Evolutionary conservation across 192 early-diverging fungal genomes (phyloP), one percentile per base, ranked within the genome.

Genomic region (Coemansia sp.): DNA sequence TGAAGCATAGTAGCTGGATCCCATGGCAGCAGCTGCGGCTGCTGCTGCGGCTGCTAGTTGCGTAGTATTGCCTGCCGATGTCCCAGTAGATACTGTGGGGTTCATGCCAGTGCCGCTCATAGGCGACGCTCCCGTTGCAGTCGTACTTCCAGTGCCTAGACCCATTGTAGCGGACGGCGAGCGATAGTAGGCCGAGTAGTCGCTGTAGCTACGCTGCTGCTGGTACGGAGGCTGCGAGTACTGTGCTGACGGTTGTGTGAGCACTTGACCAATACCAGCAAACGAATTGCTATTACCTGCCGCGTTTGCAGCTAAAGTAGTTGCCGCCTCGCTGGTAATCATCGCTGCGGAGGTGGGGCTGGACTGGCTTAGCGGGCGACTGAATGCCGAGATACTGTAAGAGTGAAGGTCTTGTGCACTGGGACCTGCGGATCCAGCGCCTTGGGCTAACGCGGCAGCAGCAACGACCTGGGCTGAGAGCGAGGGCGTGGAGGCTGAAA

Each of bases 361-460:
- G 10, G 66, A 31, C 67, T 75, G 75, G 23, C 62, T 68, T 3
- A 83, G 70, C 45, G 80, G 80, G 2, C 80, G 69, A 36, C 76
- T 83, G 39, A 83, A 74, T 14, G 80, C 75, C 42, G 80, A 83
- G n/a, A 83, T 72, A 37, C 76, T 83, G 61, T 83, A 82, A 2
- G 80, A 51, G 42, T 69, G 75, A 57, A 78, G 17, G 36, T 83
- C 80, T 9, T 74, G 67, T 21, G 64, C 53, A n/a, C 62, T 76
- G 32, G 55, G 14, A 4, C 14, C 37, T 0, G 48, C 48, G 17
- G 59, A 17, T 21, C 53, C 66, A 31, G 38, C 29, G 8, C 63
- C 62, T n/a, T 42, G 37, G 4, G 60, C 48, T 15, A 70, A 41
- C 0, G 62, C 69, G 8, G 69, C 69, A 19, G 69, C 69, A 4